Base-by-base conservation (phyloP, 306 rosid genomes). In the Neltuma alba region DNA sequence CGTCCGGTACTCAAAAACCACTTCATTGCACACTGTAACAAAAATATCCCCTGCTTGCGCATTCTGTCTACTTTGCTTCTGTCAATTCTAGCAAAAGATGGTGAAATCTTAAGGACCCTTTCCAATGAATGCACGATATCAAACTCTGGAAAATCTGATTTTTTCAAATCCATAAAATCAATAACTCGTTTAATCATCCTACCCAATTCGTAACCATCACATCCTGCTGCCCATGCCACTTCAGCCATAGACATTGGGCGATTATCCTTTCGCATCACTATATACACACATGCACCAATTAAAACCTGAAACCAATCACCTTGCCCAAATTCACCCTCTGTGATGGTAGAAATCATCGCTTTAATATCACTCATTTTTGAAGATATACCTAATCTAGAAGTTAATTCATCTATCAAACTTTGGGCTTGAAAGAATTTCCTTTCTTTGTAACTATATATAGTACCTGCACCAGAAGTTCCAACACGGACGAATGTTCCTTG, bases 1-100 rank as follows among this genome's bases (percentile, higher is more conserved):
- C 95, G 86, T n/a, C 97, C 97, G 0, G 93, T 91, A 0, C 93
- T 89, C 84, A 93, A 80, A 73, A 82, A 91, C 98, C 97, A 91
- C 85, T 91, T 89, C 42, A 90, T 85, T 0, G 92, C 85, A 76
- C 93, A 91, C 44, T 93, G 93, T 9, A 91, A 61, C 82, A 93
- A 74, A 83, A 93, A 90, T 2, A 86, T 63, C 70, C 93, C 97
- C 80, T 93, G 97, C 68, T 81, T 86, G 25, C 63, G 79, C 80
- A 90, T 93, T n/a, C 72, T 79, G 60, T 83, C 89, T 80, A 81
- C 0, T 42, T 0, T 60, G 30, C 86, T 85, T 41, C 55, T 13
- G 7, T 76, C 91, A 47, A 86, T 45, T 0, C 58, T 40, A 0
- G 55, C 34, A 66, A 90, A 84, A 67, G 70, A 47, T 0, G 33